Base-by-base conservation (phyloP, 179 eudicot genomes). In the Gypsophila paniculata region DNA sequence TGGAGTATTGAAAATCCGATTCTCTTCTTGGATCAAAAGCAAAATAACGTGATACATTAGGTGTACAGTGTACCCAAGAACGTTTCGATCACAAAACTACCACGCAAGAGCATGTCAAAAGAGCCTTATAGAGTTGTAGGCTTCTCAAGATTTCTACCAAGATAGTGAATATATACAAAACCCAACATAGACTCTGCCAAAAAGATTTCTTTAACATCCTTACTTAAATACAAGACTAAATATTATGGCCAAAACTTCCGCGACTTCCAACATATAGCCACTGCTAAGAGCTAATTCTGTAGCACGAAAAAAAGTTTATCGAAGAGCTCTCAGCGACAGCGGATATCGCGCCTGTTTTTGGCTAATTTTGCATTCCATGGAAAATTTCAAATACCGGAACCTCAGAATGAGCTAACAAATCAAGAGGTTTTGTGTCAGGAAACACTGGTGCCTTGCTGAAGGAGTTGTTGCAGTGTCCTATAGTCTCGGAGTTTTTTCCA, bases 211-310 rank as follows among this genome's bases (percentile, higher is more conserved):
- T 34, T 38, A 36, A 42, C 72, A 23, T n/a, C 61, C 67, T 67
- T 25, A 72, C 68, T 60, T 72, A 72, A 48, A 58, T n/a, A 65
- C 60, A 54, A n/a, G 36, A 12, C 58, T 68, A 2, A 13, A 32
- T 15, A 68, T 26, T 36, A 26, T 18, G 64, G 57, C 61, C 82
- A 76, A 79, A 76, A 79, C 79, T 79, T 76, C 52, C 36, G 74
- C 82, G 67, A 54, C 65, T 72, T 70, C 76, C 76, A 66, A 42
- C 39, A 55, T 25, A 26, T 32, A 29, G 51, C 21, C 34, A 29
- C 14, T 12, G n/a, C 22, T 26, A 26, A 25, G n/a, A 39, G 44
- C 36, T 46, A 51, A 36, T n/a, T 68, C 34, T 36, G 23, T 32
- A 23, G 13, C 10, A 26, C 25, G n/a, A n/a, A 46, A 51, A 22